A percentile compares a stretch with the other conserved stretches of the same genome.
These are phyloP conservation scores for Lodderomyces pseudojiufengensis DNA, from an alignment of 1,139 yeast species.

Conservation along the genomic window DNA sequence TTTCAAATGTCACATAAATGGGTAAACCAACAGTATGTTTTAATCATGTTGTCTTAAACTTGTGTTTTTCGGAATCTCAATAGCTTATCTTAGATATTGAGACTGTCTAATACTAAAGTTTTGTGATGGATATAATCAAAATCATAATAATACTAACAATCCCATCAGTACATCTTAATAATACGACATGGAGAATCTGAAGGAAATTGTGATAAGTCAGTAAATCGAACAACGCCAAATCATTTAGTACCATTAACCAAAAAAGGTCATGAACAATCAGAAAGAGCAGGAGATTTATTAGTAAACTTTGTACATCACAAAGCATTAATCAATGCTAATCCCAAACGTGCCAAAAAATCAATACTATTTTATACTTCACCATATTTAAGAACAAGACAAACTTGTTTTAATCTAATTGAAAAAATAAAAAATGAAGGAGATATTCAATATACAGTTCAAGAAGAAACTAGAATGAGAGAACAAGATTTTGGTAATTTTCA, in stretches of 20 bases:
- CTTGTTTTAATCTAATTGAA: constrained; percentile 63
- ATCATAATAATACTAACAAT: neutral
- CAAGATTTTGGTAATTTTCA: constrained; percentile 95
- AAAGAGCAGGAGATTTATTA: constrained; percentile 61
- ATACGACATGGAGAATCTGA: constrained; percentile 92
- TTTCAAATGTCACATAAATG: too few species aligned
- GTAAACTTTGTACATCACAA: constrained; percentile 46
- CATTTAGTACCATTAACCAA: constrained; percentile 71
- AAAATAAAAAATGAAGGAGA: constrained; percentile 53
- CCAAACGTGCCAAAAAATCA: constrained; percentile 25
- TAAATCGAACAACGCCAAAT: constrained; percentile 72
- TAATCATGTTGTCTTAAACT: too few species aligned
- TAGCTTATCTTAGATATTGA: too few species aligned
- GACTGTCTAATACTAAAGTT: too few species aligned
- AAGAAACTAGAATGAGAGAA: constrained; percentile 88
- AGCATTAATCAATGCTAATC: constrained; percentile 25
- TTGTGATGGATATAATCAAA: too few species aligned
- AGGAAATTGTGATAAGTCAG: constrained; percentile 79
- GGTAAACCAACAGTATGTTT: constrained; percentile 2
- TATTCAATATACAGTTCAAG: constrained; percentile 54
- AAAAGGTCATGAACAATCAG: constrained; percentile 66
- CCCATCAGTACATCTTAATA: constrained; percentile 57
- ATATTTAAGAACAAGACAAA: constrained; percentile 74
- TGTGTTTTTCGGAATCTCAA: too few species aligned
- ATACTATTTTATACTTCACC: constrained; percentile 77